Conservation (phyloP, 441 rosid genomes). For the Populus tomentosa region DNA sequence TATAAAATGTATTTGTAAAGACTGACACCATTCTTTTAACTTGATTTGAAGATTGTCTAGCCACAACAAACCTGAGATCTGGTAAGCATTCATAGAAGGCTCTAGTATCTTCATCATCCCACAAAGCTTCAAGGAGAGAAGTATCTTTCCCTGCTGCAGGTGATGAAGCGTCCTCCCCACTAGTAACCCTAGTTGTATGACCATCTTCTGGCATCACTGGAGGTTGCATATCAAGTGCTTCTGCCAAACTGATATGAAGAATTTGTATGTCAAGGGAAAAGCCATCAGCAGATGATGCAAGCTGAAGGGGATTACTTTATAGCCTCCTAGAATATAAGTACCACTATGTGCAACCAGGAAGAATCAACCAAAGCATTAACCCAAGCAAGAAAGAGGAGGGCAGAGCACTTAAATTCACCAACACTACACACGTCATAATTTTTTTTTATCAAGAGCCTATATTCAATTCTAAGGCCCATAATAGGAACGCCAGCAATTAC, state of each 20-base stretch:
- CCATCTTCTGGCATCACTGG: slow-evolving; percentile 98
- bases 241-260: slow-evolving; percentile 68
- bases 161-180: slow-evolving; percentile 78
- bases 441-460: neutral
- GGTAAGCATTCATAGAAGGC: slow-evolving; percentile 95
- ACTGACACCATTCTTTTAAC: neutral
- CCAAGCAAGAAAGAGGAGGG: neutral
- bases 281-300: neutral
- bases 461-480: neutral
- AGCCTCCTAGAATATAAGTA: neutral
- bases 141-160: slow-evolving; percentile 79
- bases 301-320: neutral
- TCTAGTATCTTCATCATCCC: slow-evolving; percentile 99
- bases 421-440: neutral
- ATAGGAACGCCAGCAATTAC: neutral
- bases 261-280: neutral
- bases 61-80: slow-evolving; percentile 81
- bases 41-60: neutral
- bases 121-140: slow-evolving; percentile 66
- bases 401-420: neutral
- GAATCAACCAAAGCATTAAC: neutral
- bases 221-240: slow-evolving; percentile 97
- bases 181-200: slow-evolving; percentile 88
- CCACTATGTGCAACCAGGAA: neutral
- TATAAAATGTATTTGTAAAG: too few relatives aligned